phyloP scores from a whole-genome alignment of 805 yeast species.

The Middelhovenomyces tepae region DNA sequence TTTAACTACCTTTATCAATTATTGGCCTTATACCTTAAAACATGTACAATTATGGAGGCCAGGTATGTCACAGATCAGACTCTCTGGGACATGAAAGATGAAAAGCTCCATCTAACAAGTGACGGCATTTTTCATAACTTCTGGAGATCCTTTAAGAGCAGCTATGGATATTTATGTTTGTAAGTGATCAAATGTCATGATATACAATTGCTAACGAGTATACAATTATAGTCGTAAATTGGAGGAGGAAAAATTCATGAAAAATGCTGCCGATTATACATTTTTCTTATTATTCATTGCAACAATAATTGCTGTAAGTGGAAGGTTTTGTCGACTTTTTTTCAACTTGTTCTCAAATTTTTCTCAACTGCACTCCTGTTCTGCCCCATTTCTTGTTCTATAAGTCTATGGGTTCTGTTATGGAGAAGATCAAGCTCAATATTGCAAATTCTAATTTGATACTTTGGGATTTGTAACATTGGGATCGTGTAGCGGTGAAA shows the following conservation, averaged over 20 bases:
- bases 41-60: slow-evolving; percentile 19
- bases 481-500: slow-evolving; percentile 17
- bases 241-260: slow-evolving; percentile 16
- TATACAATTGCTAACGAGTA: slow-evolving; percentile 8
- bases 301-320: slow-evolving; percentile 17
- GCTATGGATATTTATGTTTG: slow-evolving; percentile 15
- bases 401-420: slow-evolving; percentile 27
- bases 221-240: slow-evolving; percentile 16
- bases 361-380: slow-evolving; percentile 24
- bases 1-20: slow-evolving; percentile 6
- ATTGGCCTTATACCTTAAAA: slow-evolving; percentile 13
- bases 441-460: slow-evolving; percentile 15
- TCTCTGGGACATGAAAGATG: not conserved
- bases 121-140: slow-evolving; percentile 15
- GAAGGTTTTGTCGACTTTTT: not conserved
- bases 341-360: not conserved
- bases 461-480: slow-evolving; percentile 12
- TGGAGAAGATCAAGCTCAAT: slow-evolving; percentile 27
- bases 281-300: slow-evolving; percentile 18
- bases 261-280: slow-evolving; percentile 17
- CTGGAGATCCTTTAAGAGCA: slow-evolving; percentile 14
- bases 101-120: slow-evolving; percentile 9
- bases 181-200: slow-evolving; percentile 7
- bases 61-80: slow-evolving; percentile 9
- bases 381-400: slow-evolving; percentile 25